These are phyloP conservation scores for Cyberlindnera mycetangii DNA, from an alignment of 805 yeast genomes.

Conservation along the genomic window DNA sequence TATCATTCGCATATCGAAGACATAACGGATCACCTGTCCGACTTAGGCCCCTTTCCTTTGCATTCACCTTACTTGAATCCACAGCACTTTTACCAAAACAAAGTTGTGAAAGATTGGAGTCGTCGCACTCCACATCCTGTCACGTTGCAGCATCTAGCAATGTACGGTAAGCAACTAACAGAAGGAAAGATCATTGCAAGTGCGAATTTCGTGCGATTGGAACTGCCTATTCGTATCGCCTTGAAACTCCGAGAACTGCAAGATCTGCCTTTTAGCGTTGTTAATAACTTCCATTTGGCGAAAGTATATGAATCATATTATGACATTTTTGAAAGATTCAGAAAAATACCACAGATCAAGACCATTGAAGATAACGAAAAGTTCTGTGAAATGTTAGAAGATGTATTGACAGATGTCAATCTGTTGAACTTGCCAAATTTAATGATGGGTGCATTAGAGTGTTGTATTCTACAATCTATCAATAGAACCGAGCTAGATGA, in stretches of 20 bases:
- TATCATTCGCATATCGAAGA: constrained; percentile 35
- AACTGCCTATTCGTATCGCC: constrained; percentile 81
- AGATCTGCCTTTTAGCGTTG: constrained; percentile 75
- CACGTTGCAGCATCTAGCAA: constrained; percentile 84
- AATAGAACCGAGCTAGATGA: constrained; percentile 61
- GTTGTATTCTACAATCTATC: constrained; percentile 60
- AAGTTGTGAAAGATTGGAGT: constrained; percentile 60
- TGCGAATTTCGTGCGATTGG: constrained; percentile 86
- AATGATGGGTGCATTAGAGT: constrained; percentile 91
- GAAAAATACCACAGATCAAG: constrained; percentile 66
- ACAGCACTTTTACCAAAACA: constrained; percentile 86
- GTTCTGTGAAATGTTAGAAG: constrained; percentile 63
- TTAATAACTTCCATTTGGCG: constrained; percentile 80
- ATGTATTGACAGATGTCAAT: constrained; percentile 71
- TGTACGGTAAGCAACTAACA: constrained; percentile 77
- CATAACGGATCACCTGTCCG: constrained; percentile 32
- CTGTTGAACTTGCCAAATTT: constrained; percentile 79
- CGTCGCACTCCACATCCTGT: constrained; percentile 81
- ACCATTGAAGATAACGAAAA: constrained; percentile 70
- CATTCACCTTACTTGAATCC: constrained; percentile 47
- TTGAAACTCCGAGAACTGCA: constrained; percentile 78
- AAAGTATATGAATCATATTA: constrained; percentile 89
- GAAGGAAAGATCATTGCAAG: constrained; percentile 74
- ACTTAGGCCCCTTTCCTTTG: constrained; percentile 37
- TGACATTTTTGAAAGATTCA: constrained; percentile 79